phyloP scores from a whole-genome alignment of 371 early-diverging fungal genomes.

The Apophysomyces sp. region DNA sequence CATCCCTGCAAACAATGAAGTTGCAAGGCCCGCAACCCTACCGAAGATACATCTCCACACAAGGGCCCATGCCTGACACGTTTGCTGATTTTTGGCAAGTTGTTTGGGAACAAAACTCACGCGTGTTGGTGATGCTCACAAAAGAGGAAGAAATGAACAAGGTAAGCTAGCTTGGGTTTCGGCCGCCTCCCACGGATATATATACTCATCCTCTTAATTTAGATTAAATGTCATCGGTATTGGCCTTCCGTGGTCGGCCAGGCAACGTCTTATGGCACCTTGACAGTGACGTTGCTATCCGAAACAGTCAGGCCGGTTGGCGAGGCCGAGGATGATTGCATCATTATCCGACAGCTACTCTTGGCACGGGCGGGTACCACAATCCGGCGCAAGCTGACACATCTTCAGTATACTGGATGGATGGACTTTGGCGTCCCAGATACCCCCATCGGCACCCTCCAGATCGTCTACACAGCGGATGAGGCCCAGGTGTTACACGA shows the following conservation, averaged over 20 bases:
- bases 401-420: constrained; percentile 89
- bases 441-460: constrained; percentile 57
- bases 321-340: constrained; percentile 30
- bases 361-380: constrained; percentile 9
- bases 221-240: constrained; percentile 74
- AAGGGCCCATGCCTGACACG: constrained; percentile 85
- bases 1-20: constrained; percentile 21
- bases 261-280: constrained; percentile 37
- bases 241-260: constrained; percentile 58
- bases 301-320: constrained; percentile 17
- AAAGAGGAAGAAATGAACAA: constrained; percentile 79
- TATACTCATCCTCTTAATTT: neutral
- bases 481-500: constrained; percentile 35
- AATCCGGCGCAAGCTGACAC: constrained; percentile 55
- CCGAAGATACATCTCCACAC: constrained; percentile 79
- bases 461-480: constrained; percentile 63
- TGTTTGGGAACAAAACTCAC: constrained; percentile 79
- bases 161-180: constrained; percentile 37
- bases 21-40: constrained; percentile 18
- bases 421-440: constrained; percentile 86
- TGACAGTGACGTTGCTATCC: constrained; percentile 30
- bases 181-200: neutral
- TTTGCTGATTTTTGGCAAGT: constrained; percentile 90
- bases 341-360: constrained; percentile 22
- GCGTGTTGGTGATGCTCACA: constrained; percentile 89